Base-by-base conservation (phyloP, 495 filamentous ascomycete genomes). In the Trichoderma gamsii region DNA sequence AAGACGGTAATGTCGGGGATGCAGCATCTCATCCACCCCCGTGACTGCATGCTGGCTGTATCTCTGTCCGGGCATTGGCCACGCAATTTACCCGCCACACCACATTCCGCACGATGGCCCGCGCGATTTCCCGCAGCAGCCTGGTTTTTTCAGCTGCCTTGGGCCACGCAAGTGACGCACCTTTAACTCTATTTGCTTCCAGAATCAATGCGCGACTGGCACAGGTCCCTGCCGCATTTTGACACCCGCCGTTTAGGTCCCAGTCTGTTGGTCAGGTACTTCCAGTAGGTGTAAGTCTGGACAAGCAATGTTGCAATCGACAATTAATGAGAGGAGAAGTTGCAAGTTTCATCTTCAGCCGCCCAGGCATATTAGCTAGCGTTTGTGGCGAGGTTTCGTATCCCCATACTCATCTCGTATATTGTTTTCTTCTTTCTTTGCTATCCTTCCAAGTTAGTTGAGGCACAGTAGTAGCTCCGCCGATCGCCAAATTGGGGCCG, bases 71-170 rank as follows among this genome's bases (percentile, higher is more conserved):
- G 29, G 25, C 56, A 61, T 61, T 61, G 56, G 56, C 56, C 29
- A 32, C 25, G 56, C 56, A 61, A 61, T 29, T 32, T 13, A 61
- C n/a, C 27, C 11, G 56, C 23, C 56, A 61, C 56, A 61, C 56
- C 51, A 56, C 51, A 11, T 21, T 21, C 9, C 8, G 51, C 51
- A 21, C 51, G 16, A 61, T 61, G 23, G 27, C 25, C 25, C 56
- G 56, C 56, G 13, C 56, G 21, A 61, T 61, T 21, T 29, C 56
- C 56, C 25, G 56, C 56, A 61, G 9, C n/a, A 23, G n/a, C 56
- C 25, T 35, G 56, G 27, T 61, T 61, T 61, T 61, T 61, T 61
- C 56, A 61, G 56, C 56, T 61, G 56, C 56, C 56, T 61, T 61
- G 25, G 23, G 0, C 25, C 56, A 29, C n/a, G 56, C 56, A 32